A percentile compares a stretch with the other conserved stretches of the same genome.
Conservation (phyloP, 2,329 filamentous ascomycete species). For the Aureobasidium zeae region DNA sequence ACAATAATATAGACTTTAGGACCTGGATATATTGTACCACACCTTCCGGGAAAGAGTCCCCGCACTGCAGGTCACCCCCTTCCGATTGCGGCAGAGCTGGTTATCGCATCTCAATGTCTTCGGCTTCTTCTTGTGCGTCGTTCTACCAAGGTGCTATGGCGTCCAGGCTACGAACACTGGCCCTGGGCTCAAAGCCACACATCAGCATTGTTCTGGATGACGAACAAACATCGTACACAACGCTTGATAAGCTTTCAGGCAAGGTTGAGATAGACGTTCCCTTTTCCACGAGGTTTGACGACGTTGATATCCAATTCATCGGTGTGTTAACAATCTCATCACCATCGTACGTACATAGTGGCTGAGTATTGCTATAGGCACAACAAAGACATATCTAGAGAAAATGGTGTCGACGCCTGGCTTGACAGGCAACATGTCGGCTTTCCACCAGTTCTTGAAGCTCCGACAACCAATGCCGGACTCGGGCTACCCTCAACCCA, state of each 20-base stretch:
- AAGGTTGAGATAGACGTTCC: slow-evolving; percentile 41
- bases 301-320: slow-evolving; percentile 49
- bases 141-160: slow-evolving; percentile 14
- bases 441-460: slow-evolving; percentile 52
- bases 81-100: background rate
- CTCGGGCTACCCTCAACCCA: slow-evolving; percentile 44
- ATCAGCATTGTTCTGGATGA: slow-evolving; percentile 36
- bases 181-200: slow-evolving; percentile 27
- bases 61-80: slow-evolving; percentile 4
- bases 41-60: background rate
- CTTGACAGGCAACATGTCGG: slow-evolving; percentile 45
- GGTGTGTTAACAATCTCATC: no score
- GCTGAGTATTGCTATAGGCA: slow-evolving; percentile 31
- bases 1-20: background rate
- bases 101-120: slow-evolving; percentile 14
- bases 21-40: slow-evolving; percentile 11
- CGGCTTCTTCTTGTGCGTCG: slow-evolving; percentile 8
- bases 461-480: slow-evolving; percentile 51
- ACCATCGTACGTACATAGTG: no score
- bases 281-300: slow-evolving; percentile 48
- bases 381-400: slow-evolving; percentile 46
- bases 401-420: slow-evolving; percentile 43
- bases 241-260: slow-evolving; percentile 49
- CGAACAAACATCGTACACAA: slow-evolving; percentile 42
- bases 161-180: slow-evolving; percentile 12